Evolutionary conservation across 176 grass and related monocot species (phyloP).

Genomic region (Phoenix dactylifera): DNA sequence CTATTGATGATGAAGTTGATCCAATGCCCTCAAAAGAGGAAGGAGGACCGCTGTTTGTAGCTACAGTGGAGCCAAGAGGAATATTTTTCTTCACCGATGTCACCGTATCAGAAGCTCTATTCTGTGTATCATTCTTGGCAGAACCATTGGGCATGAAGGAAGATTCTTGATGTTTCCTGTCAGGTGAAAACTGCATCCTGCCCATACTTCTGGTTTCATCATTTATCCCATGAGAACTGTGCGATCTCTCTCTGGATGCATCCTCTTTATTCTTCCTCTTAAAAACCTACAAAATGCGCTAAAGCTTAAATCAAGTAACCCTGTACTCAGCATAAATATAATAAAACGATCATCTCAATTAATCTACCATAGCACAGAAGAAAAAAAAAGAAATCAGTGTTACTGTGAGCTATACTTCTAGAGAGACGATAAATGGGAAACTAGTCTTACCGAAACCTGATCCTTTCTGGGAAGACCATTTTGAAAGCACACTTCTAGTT

Average conservation of each 20-base stretch:
- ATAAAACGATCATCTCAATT: too few relatives aligned
- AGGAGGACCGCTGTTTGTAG: slow-evolving; percentile 6
- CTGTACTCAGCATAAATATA: background rate
- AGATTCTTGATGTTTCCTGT: slow-evolving; percentile 33
- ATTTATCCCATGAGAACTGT: slow-evolving; percentile 16
- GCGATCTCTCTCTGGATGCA: slow-evolving; percentile 35
- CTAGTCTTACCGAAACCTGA: slow-evolving; percentile 34
- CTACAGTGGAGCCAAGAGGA: slow-evolving; percentile 15
- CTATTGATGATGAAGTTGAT: background rate
- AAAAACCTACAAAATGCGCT: slow-evolving; percentile 42
- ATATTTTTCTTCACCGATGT: slow-evolving; percentile 30
- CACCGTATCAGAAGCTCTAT: slow-evolving; percentile 32
- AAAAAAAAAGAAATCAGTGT: slow-evolving; percentile 11
- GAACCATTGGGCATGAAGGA: slow-evolving; percentile 24
- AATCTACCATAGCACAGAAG: background rate
- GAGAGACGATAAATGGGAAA: too few relatives aligned
- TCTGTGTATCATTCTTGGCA: slow-evolving; percentile 39
- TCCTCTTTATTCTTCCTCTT: slow-evolving; percentile 89
- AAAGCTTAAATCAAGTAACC: slow-evolving; percentile 17
- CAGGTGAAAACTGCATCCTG: slow-evolving; percentile 24
- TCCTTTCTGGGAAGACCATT: slow-evolving; percentile 79
- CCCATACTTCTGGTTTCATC: slow-evolving; percentile 38
- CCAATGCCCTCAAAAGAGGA: slow-evolving; percentile 31
- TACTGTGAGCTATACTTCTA: too few relatives aligned
- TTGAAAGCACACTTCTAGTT: slow-evolving; percentile 48